Evolutionary conservation across 2,329 filamentous ascomycete genomes (phyloP).

Genomic region (Septoria linicola): DNA sequence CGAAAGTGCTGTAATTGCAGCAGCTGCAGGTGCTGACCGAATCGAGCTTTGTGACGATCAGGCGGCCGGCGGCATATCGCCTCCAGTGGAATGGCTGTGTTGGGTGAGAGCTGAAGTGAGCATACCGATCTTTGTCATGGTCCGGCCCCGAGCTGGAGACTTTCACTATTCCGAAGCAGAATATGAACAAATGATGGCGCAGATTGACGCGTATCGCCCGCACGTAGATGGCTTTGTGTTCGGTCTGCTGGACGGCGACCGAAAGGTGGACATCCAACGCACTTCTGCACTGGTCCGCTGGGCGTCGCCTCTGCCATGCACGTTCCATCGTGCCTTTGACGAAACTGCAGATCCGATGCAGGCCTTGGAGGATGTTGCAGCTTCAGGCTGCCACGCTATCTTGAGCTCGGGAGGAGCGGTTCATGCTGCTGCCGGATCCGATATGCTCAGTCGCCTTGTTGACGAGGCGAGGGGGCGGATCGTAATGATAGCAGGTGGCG

Average conservation of each 20-base stretch:
- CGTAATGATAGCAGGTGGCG: conserved; percentile 52
- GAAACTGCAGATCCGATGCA: conserved; percentile 35
- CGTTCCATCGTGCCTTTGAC: conserved; percentile 58
- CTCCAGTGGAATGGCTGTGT: conserved; percentile 33
- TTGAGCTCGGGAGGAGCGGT: conserved; percentile 50
- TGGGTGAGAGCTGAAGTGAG: conserved; percentile 31
- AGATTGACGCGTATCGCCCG: conserved; percentile 40
- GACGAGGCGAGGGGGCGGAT: conserved; percentile 37
- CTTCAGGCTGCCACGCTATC: conserved; percentile 48
- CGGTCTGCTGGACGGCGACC: conserved; percentile 44
- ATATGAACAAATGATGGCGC: conserved; percentile 46
- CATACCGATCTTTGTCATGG: conserved; percentile 54
- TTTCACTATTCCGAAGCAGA: conserved; percentile 49
- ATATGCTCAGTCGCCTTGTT: conserved; percentile 38
- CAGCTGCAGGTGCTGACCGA: conserved; percentile 47
- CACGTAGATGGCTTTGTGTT: conserved; percentile 53
- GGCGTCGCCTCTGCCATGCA: conserved; percentile 49
- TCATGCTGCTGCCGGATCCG: conserved; percentile 40
- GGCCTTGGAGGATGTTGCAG: conserved; percentile 42
- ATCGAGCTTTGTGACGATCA: conserved; percentile 53
- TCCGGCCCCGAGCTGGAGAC: conserved; percentile 49
- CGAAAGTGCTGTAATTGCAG: conserved; percentile 46
- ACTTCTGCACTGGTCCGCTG: conserved; percentile 45
- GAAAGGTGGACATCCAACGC: conserved; percentile 43
- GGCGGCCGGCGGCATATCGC: conserved; percentile 46